These are phyloP conservation scores for Rhododendron simsii DNA, from an alignment of 148 eudicot species.

Conservation along the genomic window DNA sequence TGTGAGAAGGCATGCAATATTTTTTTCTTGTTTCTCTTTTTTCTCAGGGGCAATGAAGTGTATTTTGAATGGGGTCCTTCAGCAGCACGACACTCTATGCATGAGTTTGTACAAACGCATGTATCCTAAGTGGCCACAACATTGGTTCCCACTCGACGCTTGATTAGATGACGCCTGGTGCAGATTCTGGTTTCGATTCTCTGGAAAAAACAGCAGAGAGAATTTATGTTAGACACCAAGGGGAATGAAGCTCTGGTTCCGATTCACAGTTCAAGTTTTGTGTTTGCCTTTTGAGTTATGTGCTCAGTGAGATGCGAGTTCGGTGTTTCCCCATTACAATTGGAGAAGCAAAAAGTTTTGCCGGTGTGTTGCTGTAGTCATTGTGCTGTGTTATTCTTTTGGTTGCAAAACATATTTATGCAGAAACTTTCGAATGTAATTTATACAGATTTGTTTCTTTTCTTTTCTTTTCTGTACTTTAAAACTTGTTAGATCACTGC, in stretches of 20 bases:
- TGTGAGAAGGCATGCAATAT: neutral
- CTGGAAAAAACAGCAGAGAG: neutral
- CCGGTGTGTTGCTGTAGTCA: slow-evolving; percentile 1
- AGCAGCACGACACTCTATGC: slow-evolving; percentile 87
- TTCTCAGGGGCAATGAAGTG: slow-evolving; percentile 90
- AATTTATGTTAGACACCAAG: neutral
- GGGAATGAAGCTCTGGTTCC: slow-evolving; percentile 96
- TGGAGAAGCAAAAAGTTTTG: slow-evolving; percentile 17
- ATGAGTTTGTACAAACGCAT: slow-evolving; percentile 88
- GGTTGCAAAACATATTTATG: neutral
- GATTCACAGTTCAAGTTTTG: slow-evolving; percentile 28
- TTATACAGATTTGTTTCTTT: neutral
- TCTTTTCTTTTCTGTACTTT: neutral
- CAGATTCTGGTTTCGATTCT: slow-evolving; percentile 19
- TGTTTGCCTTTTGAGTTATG: neutral
- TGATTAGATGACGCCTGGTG: slow-evolving; percentile 21
- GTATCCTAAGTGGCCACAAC: slow-evolving; percentile 92
- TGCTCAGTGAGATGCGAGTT: neutral
- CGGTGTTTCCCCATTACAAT: neutral
- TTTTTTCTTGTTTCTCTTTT: neutral
- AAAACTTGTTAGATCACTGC: neutral
- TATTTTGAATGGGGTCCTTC: slow-evolving; percentile 73
- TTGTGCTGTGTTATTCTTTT: neutral
- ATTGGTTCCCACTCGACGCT: slow-evolving; percentile 49
- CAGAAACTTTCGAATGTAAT: neutral